Evolutionary conservation across 2,329 filamentous ascomycete species (phyloP).

Genomic region (Sclerotinia borealis): DNA sequence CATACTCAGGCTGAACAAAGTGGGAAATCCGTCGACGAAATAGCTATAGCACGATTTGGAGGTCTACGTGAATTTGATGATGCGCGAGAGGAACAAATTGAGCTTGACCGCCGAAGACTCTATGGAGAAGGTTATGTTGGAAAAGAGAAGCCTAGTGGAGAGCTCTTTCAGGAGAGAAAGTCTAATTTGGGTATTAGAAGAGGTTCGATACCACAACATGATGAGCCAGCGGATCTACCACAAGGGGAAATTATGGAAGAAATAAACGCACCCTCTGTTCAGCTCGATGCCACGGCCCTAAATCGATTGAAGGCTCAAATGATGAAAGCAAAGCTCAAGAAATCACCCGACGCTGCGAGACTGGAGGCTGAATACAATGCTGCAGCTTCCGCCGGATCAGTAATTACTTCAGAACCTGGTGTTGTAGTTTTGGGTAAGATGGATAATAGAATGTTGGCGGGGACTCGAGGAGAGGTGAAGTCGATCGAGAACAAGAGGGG

Average conservation of each 20-base stretch:
- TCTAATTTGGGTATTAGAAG: conserved; percentile 48
- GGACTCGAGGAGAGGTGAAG: conserved; percentile 66
- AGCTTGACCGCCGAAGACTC: conserved; percentile 72
- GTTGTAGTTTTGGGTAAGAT: conserved; percentile 79
- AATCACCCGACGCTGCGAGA: conserved; percentile 65
- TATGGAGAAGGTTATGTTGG: conserved; percentile 82
- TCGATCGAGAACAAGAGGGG: conserved; percentile 74
- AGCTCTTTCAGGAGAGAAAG: conserved; percentile 74
- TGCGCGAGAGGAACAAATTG: conserved; percentile 85
- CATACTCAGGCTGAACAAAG: conserved; percentile 73
- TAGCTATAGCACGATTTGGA: conserved; percentile 78
- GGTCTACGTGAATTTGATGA: conserved; percentile 82
- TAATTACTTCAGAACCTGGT: conserved; percentile 48
- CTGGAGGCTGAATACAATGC: conserved; percentile 81
- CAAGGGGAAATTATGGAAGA: conserved; percentile 56
- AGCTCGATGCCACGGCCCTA: conserved; percentile 69
- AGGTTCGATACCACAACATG: conserved; percentile 33
- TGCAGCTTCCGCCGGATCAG: conserved; percentile 55
- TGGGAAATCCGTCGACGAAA: conserved; percentile 67
- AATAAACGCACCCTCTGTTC: conserved; percentile 42
- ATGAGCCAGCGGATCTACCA: conserved; percentile 32
- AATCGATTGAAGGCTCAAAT: conserved; percentile 90
- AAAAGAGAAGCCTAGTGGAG: conserved; percentile 81
- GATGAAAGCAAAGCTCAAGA: conserved; percentile 89
- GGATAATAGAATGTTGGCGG: conserved; percentile 84